phyloP scores from a whole-genome alignment of 345 rosid species.

The Brassica napus region DNA sequence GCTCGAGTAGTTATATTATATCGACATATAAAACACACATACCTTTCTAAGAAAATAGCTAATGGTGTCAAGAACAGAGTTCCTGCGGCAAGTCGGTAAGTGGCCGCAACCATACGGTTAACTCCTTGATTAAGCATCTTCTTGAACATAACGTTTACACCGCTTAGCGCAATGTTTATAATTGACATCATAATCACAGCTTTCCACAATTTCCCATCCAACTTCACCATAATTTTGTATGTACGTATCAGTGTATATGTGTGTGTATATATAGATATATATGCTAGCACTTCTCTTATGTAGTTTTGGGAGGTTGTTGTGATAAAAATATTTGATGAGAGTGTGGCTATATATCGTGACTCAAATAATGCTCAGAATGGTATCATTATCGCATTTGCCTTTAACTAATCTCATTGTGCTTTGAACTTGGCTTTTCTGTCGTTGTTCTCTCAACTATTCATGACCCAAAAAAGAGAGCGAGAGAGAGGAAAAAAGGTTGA shows the following conservation, averaged over 20 bases:
- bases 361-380: slow-evolving; percentile 34
- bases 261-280: background rate
- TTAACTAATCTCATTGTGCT: slow-evolving; percentile 17
- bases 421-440: slow-evolving; percentile 23
- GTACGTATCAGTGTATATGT: background rate
- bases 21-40: slow-evolving; percentile 2
- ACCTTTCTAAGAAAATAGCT: slow-evolving; percentile 73
- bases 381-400: slow-evolving; percentile 23
- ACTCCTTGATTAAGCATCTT: slow-evolving; percentile 60
- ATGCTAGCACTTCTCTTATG: slow-evolving; percentile 13
- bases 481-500: background rate
- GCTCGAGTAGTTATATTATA: background rate
- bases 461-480: slow-evolving; percentile 1
- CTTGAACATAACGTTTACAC: slow-evolving; percentile 65
- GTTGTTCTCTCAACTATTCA: slow-evolving; percentile 22
- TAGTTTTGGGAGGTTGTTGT: slow-evolving; percentile 30
- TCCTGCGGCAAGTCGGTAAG: slow-evolving; percentile 63
- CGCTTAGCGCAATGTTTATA: slow-evolving; percentile 57
- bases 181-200: slow-evolving; percentile 57
- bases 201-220: slow-evolving; percentile 46
- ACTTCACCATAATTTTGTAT: slow-evolving; percentile 34
- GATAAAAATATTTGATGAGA: slow-evolving; percentile 14
- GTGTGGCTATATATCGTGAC: slow-evolving; percentile 33
- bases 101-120: slow-evolving; percentile 61
- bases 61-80: slow-evolving; percentile 67